phyloP scores from a whole-genome alignment of 805 yeast genomes.

The Candida broadrunensis region DNA sequence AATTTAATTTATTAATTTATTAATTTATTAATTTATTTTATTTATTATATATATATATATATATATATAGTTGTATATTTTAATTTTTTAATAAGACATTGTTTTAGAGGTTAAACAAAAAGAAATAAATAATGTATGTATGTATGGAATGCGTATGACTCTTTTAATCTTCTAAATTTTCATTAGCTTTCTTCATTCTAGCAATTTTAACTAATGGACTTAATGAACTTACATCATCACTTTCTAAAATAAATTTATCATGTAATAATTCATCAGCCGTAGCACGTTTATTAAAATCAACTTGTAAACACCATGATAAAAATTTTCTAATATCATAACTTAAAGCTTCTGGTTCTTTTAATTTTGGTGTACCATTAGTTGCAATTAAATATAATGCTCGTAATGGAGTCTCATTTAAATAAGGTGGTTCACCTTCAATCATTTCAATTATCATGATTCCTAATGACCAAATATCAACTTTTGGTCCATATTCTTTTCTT shows the following conservation, averaged over 20 bases:
- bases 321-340: constrained; percentile 66
- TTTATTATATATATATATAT: too few species aligned
- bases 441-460: constrained; percentile 98
- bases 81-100: neutral
- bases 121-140: too few species aligned
- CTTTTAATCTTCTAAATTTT: constrained; percentile 13
- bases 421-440: constrained; percentile 99
- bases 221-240: constrained; percentile 59
- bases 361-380: constrained; percentile 92
- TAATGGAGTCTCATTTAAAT: constrained; percentile 91
- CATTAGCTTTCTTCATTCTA: constrained; percentile 55
- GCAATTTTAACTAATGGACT: constrained; percentile 77
- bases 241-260: constrained; percentile 61
- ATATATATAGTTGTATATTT: neutral
- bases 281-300: constrained; percentile 77
- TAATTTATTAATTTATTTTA: too few species aligned
- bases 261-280: constrained; percentile 69
- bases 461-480: constrained; percentile 96
- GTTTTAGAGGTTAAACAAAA: too few species aligned
- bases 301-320: constrained; percentile 75
- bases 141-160: too few species aligned
- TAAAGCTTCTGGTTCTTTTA: constrained; percentile 83
- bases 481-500: constrained; percentile 92
- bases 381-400: constrained; percentile 92
- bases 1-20: too few species aligned